Evolutionary conservation across 2,329 filamentous ascomycete species (phyloP).

Genomic region (Cordyceps pruinosa): DNA sequence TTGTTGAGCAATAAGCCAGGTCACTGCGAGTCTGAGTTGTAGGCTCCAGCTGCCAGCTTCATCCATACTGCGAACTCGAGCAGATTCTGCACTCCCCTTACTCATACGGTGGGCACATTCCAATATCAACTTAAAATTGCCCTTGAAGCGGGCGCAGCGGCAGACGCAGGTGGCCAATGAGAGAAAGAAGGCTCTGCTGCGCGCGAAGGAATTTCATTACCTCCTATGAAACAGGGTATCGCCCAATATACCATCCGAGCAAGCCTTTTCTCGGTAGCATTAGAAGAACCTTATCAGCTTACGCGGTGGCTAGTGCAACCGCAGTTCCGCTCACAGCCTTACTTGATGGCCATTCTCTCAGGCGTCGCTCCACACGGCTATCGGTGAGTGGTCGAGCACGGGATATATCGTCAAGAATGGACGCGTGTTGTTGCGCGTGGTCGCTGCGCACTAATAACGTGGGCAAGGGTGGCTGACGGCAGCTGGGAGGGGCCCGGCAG

Average conservation of each 20-base stretch:
- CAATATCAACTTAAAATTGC: too few relatives aligned
- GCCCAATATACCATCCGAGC: neutral
- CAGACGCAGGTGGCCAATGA: too few relatives aligned
- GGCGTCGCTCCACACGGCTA: neutral
- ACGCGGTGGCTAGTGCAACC: neutral
- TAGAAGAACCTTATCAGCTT: neutral
- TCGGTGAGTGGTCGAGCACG: neutral
- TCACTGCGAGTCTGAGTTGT: too few relatives aligned
- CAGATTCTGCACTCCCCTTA: neutral
- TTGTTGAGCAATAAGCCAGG: too few relatives aligned
- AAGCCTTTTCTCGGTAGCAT: neutral
- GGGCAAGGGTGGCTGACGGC: too few relatives aligned
- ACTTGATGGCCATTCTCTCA: neutral
- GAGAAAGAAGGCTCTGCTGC: neutral
- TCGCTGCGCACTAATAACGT: too few relatives aligned
- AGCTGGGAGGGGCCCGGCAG: too few relatives aligned
- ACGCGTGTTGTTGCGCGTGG: too few relatives aligned
- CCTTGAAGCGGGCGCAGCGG: too few relatives aligned
- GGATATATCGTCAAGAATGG: neutral
- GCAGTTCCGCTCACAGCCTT: slow-evolving; percentile 4
- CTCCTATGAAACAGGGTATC: neutral
- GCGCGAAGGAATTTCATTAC: neutral
- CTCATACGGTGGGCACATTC: neutral
- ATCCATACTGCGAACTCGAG: too few relatives aligned
- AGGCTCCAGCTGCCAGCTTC: too few relatives aligned